Evolutionary conservation across 495 filamentous ascomycete genomes (phyloP).

Genomic region (Hyaloscypha finlandica): DNA sequence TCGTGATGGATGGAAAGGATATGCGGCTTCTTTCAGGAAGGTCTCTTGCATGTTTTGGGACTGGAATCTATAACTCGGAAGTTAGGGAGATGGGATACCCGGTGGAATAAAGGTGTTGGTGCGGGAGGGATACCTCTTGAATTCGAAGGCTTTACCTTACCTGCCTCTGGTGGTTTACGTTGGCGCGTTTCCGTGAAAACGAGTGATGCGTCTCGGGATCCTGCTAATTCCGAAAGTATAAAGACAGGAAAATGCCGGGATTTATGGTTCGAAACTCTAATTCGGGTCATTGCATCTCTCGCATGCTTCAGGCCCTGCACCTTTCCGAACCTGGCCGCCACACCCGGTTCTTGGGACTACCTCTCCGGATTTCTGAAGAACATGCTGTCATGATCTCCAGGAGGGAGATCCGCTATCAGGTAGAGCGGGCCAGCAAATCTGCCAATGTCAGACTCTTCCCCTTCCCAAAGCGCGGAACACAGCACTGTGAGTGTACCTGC

Average conservation of each 20-base stretch:
- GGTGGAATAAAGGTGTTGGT: constrained; percentile 3
- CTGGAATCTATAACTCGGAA: background rate
- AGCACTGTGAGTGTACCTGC: background rate
- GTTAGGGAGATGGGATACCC: constrained; percentile 1
- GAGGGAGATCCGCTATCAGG: background rate
- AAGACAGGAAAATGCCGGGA: background rate
- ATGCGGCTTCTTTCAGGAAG: background rate
- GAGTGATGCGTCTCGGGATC: background rate
- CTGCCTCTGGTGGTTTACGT: background rate
- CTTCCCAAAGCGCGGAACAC: background rate
- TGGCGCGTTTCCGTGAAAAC: background rate
- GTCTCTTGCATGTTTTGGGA: constrained; percentile 4
- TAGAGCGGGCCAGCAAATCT: background rate
- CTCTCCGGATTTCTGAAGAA: background rate
- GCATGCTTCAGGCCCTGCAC: background rate
- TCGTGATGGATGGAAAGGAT: background rate
- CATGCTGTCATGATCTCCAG: background rate
- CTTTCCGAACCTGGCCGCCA: background rate
- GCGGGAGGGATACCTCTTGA: constrained; percentile 7
- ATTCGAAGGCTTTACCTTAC: constrained; percentile 2
- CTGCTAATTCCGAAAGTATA: background rate
- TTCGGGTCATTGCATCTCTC: background rate
- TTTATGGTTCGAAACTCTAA: background rate
- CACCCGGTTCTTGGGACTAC: background rate
- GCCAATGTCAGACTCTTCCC: background rate